Evolutionary conservation across 2,329 filamentous ascomycete species (phyloP).

Genomic region (Colletotrichum coccodes): DNA sequence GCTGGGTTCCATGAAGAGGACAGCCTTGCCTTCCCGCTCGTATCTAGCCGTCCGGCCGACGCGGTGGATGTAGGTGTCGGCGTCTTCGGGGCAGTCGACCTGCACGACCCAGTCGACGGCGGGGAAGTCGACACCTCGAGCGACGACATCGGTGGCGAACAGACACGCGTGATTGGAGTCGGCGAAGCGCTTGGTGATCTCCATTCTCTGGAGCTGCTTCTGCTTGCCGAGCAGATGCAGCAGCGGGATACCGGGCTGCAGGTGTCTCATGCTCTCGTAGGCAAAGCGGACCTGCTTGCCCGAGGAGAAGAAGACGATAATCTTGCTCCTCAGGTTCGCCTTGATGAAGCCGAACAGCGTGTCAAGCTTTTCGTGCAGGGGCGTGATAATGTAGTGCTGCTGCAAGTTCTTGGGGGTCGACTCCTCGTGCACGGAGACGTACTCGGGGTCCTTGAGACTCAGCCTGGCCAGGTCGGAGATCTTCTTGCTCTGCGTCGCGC

Average conservation of each 20-base stretch:
- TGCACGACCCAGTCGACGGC: slow-evolving; percentile 99
- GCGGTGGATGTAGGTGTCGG: slow-evolving; percentile 96
- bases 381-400: slow-evolving; percentile 90
- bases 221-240: slow-evolving; percentile 94
- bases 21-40: slow-evolving; percentile 85
- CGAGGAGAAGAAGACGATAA: slow-evolving; percentile 93
- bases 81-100: slow-evolving; percentile 95
- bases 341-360: slow-evolving; percentile 94
- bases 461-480: slow-evolving; percentile 92
- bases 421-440: slow-evolving; percentile 91
- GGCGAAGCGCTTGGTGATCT: slow-evolving; percentile 87
- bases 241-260: slow-evolving; percentile 93
- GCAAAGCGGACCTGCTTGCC: slow-evolving; percentile 97
- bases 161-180: slow-evolving; percentile 85
- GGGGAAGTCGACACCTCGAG: slow-evolving; percentile 93
- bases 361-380: slow-evolving; percentile 88
- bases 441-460: slow-evolving; percentile 90
- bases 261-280: slow-evolving; percentile 90
- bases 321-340: slow-evolving; percentile 90
- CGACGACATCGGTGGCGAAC: slow-evolving; percentile 95
- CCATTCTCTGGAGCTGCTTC: slow-evolving; percentile 88
- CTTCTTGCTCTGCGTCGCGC: slow-evolving; percentile 93
- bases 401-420: slow-evolving; percentile 87
- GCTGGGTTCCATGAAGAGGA: slow-evolving; percentile 90
- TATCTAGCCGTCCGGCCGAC: slow-evolving; percentile 96